Evolutionary conservation across 768 basidiomycete species (phyloP).

Genomic region (Collybiopsis luxurians): DNA sequence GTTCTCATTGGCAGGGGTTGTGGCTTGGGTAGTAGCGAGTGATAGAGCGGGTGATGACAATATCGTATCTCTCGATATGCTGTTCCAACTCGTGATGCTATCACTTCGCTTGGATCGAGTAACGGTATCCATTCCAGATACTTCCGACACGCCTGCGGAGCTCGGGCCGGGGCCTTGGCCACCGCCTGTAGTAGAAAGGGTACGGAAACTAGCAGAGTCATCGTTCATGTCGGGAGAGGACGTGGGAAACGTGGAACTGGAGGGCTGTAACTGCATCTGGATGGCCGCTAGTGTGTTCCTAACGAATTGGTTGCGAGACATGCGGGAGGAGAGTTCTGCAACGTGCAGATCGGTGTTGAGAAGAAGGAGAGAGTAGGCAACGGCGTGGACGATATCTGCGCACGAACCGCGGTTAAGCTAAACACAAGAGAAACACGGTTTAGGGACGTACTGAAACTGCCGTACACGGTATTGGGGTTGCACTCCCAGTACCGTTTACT

Average conservation of each 20-base stretch:
- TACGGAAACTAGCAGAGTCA: slow-evolving; percentile 60
- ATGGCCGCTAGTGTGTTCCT: slow-evolving; percentile 88
- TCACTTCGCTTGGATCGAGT: slow-evolving; percentile 72
- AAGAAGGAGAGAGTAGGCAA: slow-evolving; percentile 87
- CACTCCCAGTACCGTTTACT: slow-evolving; percentile 90
- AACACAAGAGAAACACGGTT: background rate
- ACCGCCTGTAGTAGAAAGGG: slow-evolving; percentile 49
- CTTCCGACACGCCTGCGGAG: slow-evolving; percentile 38
- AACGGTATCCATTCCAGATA: slow-evolving; percentile 20
- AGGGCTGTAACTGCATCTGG: slow-evolving; percentile 68
- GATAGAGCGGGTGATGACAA: slow-evolving; percentile 35
- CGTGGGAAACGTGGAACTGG: slow-evolving; percentile 30
- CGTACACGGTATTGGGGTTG: slow-evolving; percentile 79
- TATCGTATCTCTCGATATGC: slow-evolving; percentile 62
- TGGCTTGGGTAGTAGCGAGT: slow-evolving; percentile 22
- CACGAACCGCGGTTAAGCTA: slow-evolving; percentile 4
- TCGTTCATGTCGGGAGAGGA: slow-evolving; percentile 67
- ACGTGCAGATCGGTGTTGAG: slow-evolving; percentile 98
- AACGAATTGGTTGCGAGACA: slow-evolving; percentile 92
- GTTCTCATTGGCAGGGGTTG: slow-evolving; percentile 39
- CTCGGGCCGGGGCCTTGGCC: background rate
- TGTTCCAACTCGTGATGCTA: slow-evolving; percentile 84
- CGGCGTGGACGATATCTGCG: slow-evolving; percentile 90
- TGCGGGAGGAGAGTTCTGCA: slow-evolving; percentile 82
- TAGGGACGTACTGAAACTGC: slow-evolving; percentile 69